Conservation (phyloP, 108 stramenopile genomes). For the Fistulifera solaris region DNA sequence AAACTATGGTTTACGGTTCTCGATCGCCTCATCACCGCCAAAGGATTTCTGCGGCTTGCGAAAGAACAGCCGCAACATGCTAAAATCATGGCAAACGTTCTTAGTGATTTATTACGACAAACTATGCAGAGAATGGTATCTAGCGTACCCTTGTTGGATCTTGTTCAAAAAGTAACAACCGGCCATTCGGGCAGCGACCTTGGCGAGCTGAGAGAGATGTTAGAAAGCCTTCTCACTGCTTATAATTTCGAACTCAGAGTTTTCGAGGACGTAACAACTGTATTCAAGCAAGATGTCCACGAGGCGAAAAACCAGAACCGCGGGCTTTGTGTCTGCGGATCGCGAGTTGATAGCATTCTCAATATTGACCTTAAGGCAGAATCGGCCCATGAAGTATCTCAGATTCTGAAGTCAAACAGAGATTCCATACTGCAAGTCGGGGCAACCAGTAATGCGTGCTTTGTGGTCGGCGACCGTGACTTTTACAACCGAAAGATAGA, state of each 20-base stretch:
- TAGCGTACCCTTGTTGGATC: conserved; percentile 60
- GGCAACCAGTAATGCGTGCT: neutral
- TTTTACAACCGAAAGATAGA: neutral
- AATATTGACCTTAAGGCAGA: conserved; percentile 9
- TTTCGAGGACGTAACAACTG: conserved; percentile 46
- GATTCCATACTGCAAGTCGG: neutral
- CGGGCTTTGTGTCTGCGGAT: conserved; percentile 23
- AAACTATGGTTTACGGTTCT: conserved; percentile 81
- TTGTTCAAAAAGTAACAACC: conserved; percentile 70
- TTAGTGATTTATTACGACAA: conserved; percentile 60
- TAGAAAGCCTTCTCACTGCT: conserved; percentile 53
- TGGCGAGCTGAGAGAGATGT: conserved; percentile 78
- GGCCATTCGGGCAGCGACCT: conserved; percentile 71
- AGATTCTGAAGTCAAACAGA: neutral
- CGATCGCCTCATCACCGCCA: conserved; percentile 71
- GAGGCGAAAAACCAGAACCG: conserved; percentile 34
- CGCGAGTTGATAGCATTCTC: conserved; percentile 13
- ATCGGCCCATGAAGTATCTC: neutral
- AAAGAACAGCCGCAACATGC: conserved; percentile 55
- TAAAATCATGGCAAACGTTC: conserved; percentile 39
- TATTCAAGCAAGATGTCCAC: conserved; percentile 48
- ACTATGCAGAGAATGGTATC: conserved; percentile 80
- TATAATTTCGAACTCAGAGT: conserved; percentile 61
- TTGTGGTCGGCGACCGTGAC: neutral
- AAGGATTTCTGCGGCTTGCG: conserved; percentile 54